Base-by-base conservation (phyloP, 1,284 basidiomycete species). In the Marasmius fiardii region DNA sequence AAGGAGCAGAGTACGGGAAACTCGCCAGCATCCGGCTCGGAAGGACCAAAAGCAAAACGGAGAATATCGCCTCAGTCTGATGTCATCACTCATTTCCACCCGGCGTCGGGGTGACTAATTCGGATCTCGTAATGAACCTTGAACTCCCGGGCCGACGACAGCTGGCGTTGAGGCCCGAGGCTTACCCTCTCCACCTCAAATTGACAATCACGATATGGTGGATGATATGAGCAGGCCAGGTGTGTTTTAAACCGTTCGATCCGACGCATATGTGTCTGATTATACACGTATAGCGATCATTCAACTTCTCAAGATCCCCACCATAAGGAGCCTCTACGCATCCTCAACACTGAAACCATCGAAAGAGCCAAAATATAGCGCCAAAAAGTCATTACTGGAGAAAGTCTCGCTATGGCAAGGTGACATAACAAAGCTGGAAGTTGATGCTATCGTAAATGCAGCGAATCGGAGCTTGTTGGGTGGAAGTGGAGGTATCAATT, bases 391-490 rank as follows among this genome's bases (percentile, higher is more conserved):
- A 2, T 20, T 41, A 16, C 16, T 41, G 4, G 20, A 16, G 4
- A 41, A n/a, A n/a, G 20, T 41, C 4, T 47, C 58, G 53, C 50
- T 33, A 64, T 92, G 90, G 64, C 82, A 86, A 64, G 90, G 88
- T 39, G 88, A 93, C 67, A 92, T 93, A 58, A 93, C 91, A 6
- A 74, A 76, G 57, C 68, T 93, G 24, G 73, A 83, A 50, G 72
- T 90, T 8, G 91, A 93, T 66, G 79, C 85, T 24, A 90, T 96
- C 57, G 93, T 95, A 52, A 96, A 95, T 66, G 94, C 93, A 7
- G 93, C 93, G 4, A 94, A 95, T 68, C 77, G 76, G 52, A 82
- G 80, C 43, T 74, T 96, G 23, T 75, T 91, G 41, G 93, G 93
- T 81, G 66, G 39, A 74, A 33, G 35, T 43, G 28, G 18, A 37